Evolutionary conservation across 2,329 filamentous ascomycete genomes (phyloP).

Genomic region (Trichoderma asperellum): DNA sequence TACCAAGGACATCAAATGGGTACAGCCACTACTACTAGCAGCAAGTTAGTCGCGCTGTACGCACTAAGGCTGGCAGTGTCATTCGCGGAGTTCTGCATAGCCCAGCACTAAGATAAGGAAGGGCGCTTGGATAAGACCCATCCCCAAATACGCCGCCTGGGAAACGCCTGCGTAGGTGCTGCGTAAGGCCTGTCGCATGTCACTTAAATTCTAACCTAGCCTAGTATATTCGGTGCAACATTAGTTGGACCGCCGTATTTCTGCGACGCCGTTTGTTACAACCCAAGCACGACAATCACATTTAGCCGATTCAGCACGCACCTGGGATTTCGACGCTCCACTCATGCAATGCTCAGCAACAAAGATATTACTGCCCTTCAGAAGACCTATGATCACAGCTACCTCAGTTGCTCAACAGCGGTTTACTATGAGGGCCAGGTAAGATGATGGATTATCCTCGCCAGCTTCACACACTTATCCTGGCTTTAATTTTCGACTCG

Average conservation of each 20-base stretch:
- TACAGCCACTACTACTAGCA: neutral
- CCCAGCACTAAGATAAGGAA: neutral
- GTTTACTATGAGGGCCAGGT: constrained; percentile 96
- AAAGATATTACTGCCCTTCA: constrained; percentile 73
- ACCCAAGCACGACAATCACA: neutral
- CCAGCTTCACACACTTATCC: neutral
- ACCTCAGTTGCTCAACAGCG: constrained; percentile 90
- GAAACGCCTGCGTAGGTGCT: neutral
- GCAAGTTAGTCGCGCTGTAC: neutral
- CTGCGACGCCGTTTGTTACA: neutral
- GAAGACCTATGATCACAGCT: constrained; percentile 97
- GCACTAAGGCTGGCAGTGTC: neutral
- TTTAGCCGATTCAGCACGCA: neutral
- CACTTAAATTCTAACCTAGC: neutral
- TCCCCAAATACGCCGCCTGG: neutral
- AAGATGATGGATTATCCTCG: neutral
- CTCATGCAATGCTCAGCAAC: constrained; percentile 56
- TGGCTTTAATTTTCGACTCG: neutral
- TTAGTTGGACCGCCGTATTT: neutral
- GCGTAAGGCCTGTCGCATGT: constrained; percentile 15
- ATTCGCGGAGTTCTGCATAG: neutral
- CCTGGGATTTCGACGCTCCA: constrained; percentile 23
- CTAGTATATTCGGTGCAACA: neutral
- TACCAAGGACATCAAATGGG: neutral
- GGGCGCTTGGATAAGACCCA: constrained; percentile 11